Evolutionary conservation across 495 filamentous ascomycete species (phyloP), one percentile per base, ranked within the genome.

Genomic region (Aspergillus mulundensis): DNA sequence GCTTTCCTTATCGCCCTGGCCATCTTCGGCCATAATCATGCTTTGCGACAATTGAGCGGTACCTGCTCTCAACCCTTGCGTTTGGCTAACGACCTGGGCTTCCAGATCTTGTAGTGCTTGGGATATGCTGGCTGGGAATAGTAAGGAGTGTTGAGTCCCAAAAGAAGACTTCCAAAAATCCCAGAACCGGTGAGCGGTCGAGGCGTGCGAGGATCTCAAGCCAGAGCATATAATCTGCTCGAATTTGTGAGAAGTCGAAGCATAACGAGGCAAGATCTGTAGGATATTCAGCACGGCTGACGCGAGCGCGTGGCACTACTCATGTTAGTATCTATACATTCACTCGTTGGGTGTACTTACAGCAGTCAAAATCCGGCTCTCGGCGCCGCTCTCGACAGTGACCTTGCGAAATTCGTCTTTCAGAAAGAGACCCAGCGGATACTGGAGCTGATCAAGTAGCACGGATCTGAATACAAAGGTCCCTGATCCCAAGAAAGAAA

Each of bases 141-240:
- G 62, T 7, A 83, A 48, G 7, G 50, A 54, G 7, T 73, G 61
- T 54, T 80, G 71, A 32, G 54, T 59, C 1, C 76, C 81, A 66
- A 86, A 87, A 0, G 76, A 83, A 1, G 70, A 57, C 49, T 82
- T 81, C 85, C 85, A 90, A 53, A 84, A 72, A 6, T 73, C 71
- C 21, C 87, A 66, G 25, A 83, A 80, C 5, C 63, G 58, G 52
- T 81, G 84, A 14, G 77, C 74, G 24, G 83, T 74, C 3, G 64
- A 65, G 19, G 73, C 76, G 50, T 87, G 80, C 10, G 70, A 72
- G 38, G 79, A 83, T 41, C 77, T 63, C 10, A 91, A 71, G 7
- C 84, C 81, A 34, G 83, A 73, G 32, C 77, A 71, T 1, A 89
- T 66, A 20, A 89, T 67, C 0, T 61, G 57, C 52, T 83, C 77